Base-by-base conservation (phyloP, 2,329 filamentous ascomycete species). In the Amphichorda felina region DNA sequence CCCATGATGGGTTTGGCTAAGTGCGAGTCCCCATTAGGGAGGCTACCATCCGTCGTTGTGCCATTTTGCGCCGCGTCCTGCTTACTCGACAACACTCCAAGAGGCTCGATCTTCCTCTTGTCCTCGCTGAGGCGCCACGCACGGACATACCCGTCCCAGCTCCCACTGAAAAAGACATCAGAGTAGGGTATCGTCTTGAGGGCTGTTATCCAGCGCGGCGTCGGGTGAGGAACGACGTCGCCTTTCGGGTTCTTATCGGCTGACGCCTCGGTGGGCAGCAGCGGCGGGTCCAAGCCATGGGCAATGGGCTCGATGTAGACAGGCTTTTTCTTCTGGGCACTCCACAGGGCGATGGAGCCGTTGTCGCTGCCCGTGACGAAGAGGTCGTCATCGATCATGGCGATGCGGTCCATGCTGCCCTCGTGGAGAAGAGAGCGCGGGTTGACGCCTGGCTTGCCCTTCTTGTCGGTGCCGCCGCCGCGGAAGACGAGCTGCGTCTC, bases 321-420 rank as follows among this genome's bases (percentile, higher is more conserved):
- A 1, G 91, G 82, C 59, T 96, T 96, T 71, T 98, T 98, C 65
- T 94, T 94, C 53, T 88, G 74, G 16, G 87, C 69, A 41, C 79
- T 86, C 89, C 89, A 96, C 10, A 96, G 71, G 1, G 79, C 80
- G 35, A 98, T 66, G 5, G 80, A 74, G 36, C 91, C 91, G 47
- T 91, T 94, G 60, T 98, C 89, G 39, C 83, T 84, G 16, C 89
- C 91, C 0, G 91, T 98, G 41, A 98, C 79, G 52, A 96, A 98
- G 16, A 79, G 81, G 51, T 80, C 80, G 50, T 82, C 87, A 59
- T 82, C 91, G 50, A 98, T 73, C 65, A 94, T 86, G 39, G 88
- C 82, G 18, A 96, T 77, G 41, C 87, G 79, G 58, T 98, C 91
- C 59, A 95, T 88, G 51, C 81, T 93, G 37, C 87, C 89, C 56